Conservation (phyloP, 75 land plant species). For the Pinus albicaulis region DNA sequence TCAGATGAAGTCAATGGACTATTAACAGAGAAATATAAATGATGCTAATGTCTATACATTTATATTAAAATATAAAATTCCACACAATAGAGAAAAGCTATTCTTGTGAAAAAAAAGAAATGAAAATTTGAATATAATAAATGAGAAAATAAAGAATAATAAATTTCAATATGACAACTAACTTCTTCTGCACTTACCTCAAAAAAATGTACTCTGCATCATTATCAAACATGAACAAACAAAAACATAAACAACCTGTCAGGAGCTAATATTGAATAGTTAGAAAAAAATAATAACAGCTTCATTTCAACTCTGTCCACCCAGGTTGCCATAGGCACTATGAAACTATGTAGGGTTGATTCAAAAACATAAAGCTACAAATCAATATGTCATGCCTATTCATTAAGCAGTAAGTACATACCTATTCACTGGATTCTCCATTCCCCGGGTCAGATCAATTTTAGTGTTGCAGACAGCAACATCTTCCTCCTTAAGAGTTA, state of each 20-base stretch:
- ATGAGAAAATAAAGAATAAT: not conserved
- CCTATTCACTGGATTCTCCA: constrained; percentile 77
- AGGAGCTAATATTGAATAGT: not conserved
- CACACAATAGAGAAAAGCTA: not conserved
- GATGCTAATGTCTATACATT: not conserved
- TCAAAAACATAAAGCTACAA: not conserved
- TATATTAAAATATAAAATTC: not conserved
- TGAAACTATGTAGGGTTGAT: not conserved
- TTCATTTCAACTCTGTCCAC: not conserved
- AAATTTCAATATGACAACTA: not conserved
- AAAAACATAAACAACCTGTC: constrained; percentile 8
- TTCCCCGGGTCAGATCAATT: constrained; percentile 91
- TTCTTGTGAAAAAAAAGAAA: not conserved
- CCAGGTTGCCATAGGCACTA: not conserved
- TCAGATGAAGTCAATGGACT: too few relatives aligned
- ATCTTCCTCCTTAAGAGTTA: constrained; percentile 70
- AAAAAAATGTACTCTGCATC: constrained; percentile 37
- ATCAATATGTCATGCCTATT: not conserved
- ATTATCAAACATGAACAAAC: constrained; percentile 7
- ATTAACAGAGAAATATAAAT: too few relatives aligned
- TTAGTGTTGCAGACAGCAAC: constrained; percentile 73
- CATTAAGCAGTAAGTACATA: not conserved
- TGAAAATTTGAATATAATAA: too few relatives aligned
- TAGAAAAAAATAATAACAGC: not conserved
- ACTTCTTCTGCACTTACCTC: constrained; percentile 11